Evolutionary conservation across 2,329 filamentous ascomycete genomes (phyloP), one percentile per base, ranked within the genome.

Genomic region (Samsoniella hepiali): DNA sequence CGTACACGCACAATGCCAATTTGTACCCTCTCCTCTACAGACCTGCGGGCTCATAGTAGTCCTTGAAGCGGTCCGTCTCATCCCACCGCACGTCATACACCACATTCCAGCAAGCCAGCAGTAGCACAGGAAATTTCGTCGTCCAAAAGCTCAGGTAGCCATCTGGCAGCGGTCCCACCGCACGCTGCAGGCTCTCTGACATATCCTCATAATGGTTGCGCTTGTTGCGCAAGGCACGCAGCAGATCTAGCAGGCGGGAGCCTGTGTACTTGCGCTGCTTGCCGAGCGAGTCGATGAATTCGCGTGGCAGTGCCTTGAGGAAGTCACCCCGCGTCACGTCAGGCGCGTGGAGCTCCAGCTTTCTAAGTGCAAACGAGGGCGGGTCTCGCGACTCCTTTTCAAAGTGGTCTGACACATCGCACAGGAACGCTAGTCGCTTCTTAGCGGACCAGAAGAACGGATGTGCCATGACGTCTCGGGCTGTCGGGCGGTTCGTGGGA

Each of bases 131-230:
- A 71, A 97, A 97, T 64, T 85, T 82, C 8, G 84, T 80, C 0
- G 90, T 90, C 91, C 93, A 97, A 72, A 96, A 97, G 11, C 81
- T 82, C 51, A 97, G 78, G 72, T 97, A 97, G 0, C 91, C 91
- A 15, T 92, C 88, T 0, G 92, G 90, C 64, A 94, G 73, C 9
- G 87, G 78, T 0, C 92, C 93, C 0, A 97, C 91, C 36, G 76
- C 74, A 65, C 79, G 79, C 70, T 84, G 94, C 66, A 97, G 84
- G 56, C 86, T 79, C 15, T 93, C 90, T 7, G 91, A 84, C 91
- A 99, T 94, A 74, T 99, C 95, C 72, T 97, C 93, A 74, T 97
- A 99, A 73, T 99, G 95, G 67, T 98, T 97, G 70, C 91, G 91
- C 84, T 99, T 99, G 77, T 99, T 99, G 31, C 95, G 84, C 63